phyloP scores from a whole-genome alignment of 1,284 basidiomycete species.

The Pisolithus thermaeus region DNA sequence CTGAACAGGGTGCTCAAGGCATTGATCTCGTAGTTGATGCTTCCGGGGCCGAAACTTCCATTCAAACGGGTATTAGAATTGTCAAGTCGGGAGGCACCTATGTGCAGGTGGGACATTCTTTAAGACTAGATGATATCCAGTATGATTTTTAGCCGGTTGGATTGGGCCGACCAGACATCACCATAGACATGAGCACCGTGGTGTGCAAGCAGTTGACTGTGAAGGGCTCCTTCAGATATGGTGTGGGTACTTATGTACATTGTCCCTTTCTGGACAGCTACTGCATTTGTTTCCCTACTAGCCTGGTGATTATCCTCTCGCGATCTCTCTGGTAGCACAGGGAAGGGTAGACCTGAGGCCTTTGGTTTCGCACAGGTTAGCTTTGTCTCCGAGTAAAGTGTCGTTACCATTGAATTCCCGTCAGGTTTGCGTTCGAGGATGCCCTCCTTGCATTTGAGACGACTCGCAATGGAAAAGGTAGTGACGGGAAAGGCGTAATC shows the following conservation, averaged over 20 bases:
- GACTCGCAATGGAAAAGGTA: constrained; percentile 73
- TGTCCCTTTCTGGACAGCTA: background rate
- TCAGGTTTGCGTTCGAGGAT: constrained; percentile 68
- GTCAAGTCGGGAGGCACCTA: constrained; percentile 70
- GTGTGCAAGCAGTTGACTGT: constrained; percentile 75
- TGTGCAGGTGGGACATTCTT: constrained; percentile 47
- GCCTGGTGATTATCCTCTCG: constrained; percentile 83
- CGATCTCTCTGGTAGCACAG: constrained; percentile 73
- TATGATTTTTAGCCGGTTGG: constrained; percentile 49
- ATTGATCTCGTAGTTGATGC: constrained; percentile 80
- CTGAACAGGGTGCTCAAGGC: constrained; percentile 50
- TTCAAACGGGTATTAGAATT: constrained; percentile 77
- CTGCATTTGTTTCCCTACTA: constrained; percentile 23
- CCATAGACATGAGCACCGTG: constrained; percentile 55
- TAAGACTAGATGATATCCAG: background rate
- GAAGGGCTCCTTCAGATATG: constrained; percentile 86
- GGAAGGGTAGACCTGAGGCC: constrained; percentile 85
- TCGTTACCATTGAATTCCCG: constrained; percentile 1
- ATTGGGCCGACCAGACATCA: constrained; percentile 63
- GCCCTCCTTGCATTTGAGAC: constrained; percentile 79
- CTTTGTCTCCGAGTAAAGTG: constrained; percentile 5
- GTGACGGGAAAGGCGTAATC: constrained; percentile 68
- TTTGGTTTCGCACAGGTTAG: constrained; percentile 80
- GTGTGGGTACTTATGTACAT: constrained; percentile 44
- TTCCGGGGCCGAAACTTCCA: constrained; percentile 84